These are phyloP conservation scores for Alternaria angustiovoidea DNA, from an alignment of 2,329 filamentous ascomycete genomes.

Conservation along the genomic window DNA sequence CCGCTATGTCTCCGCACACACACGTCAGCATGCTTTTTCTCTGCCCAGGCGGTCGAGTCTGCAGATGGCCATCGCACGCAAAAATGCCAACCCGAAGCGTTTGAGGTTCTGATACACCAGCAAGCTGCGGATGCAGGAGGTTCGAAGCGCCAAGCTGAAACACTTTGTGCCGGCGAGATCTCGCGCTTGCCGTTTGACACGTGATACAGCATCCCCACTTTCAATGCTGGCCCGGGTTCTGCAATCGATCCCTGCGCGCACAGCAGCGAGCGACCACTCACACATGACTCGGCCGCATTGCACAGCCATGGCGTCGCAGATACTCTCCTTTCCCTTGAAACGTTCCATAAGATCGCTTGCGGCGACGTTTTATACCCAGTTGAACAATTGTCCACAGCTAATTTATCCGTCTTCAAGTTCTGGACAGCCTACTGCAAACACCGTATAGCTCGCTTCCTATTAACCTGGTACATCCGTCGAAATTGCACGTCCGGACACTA, in stretches of 20 bases:
- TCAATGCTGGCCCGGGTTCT: slow-evolving; percentile 11
- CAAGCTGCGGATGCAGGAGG: slow-evolving; percentile 16
- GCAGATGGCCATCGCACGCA: not conserved
- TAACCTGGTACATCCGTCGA: not conserved
- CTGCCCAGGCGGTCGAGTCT: not conserved
- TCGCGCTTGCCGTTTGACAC: slow-evolving; percentile 13
- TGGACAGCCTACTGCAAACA: not conserved
- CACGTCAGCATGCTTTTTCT: slow-evolving; percentile 1
- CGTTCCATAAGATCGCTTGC: slow-evolving; percentile 4
- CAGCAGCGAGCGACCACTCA: slow-evolving; percentile 12
- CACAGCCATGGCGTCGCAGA: slow-evolving; percentile 20
- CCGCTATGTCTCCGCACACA: not conserved
- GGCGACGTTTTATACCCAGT: not conserved
- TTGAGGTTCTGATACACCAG: slow-evolving; percentile 21
- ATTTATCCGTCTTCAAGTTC: not conserved
- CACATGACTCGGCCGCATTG: slow-evolving; percentile 21
- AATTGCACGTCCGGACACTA: slow-evolving; percentile 7
- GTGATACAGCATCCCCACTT: slow-evolving; percentile 20
- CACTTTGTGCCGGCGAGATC: slow-evolving; percentile 11
- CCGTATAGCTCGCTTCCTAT: slow-evolving; percentile 1
- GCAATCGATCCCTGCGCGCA: slow-evolving; percentile 18
- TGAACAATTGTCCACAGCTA: not conserved
- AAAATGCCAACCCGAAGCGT: slow-evolving; percentile 19
- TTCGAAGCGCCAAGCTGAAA: slow-evolving; percentile 32
- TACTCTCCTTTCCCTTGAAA: slow-evolving; percentile 20